phyloP scores from a whole-genome alignment of 2,329 filamentous ascomycete genomes.

The Fusarium decemcellulare region DNA sequence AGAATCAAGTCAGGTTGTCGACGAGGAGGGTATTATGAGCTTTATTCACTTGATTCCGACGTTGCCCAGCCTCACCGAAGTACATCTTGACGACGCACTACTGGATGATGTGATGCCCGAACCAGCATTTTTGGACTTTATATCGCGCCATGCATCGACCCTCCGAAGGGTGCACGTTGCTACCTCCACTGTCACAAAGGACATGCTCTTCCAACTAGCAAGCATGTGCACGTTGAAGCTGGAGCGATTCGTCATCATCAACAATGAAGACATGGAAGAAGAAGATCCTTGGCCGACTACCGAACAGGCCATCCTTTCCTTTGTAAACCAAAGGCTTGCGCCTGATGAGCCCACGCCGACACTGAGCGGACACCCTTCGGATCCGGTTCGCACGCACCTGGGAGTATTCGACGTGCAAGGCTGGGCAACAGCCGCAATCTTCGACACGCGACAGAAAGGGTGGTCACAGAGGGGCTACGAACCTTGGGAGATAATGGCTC shows the following conservation, averaged over 20 bases:
- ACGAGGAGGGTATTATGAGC: not conserved
- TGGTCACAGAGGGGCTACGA: conserved; percentile 17
- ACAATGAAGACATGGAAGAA: not conserved
- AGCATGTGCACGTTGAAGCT: not conserved
- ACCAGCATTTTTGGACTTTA: not conserved
- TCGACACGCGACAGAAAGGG: not conserved
- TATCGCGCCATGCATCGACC: conserved; percentile 5
- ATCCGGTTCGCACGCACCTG: conserved; percentile 3
- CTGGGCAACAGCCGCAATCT: not conserved
- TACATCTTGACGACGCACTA: conserved; percentile 7
- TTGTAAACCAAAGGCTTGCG: not conserved
- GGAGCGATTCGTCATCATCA: conserved; percentile 13
- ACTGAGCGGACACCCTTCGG: not conserved
- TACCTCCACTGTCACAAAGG: not conserved
- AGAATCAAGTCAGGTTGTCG: not conserved
- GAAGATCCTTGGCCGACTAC: not conserved
- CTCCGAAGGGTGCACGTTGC: conserved; percentile 7
- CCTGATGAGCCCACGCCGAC: not conserved
- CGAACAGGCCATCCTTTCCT: conserved; percentile 1
- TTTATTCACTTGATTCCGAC: not conserved
- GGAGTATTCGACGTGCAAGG: not conserved
- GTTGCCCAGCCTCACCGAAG: not conserved
- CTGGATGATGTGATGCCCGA: not conserved
- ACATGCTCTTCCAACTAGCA: not conserved
- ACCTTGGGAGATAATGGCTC: not conserved